Evolutionary conservation across 2,329 filamentous ascomycete species (phyloP).

Genomic region (Cadophora sp.): DNA sequence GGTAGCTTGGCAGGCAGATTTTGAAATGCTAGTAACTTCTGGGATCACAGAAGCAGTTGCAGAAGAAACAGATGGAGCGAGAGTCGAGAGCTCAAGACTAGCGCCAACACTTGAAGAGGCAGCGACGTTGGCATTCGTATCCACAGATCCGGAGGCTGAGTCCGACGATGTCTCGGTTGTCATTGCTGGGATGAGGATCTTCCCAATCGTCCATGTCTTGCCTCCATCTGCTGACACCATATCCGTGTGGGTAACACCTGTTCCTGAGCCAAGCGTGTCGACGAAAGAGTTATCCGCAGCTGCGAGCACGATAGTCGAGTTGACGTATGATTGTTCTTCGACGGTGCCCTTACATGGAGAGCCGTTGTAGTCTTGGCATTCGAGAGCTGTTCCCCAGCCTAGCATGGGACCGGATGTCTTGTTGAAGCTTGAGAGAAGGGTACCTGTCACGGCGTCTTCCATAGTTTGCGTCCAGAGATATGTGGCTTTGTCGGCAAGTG

Average conservation of each 20-base stretch:
- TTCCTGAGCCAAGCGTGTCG: background rate
- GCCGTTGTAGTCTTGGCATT: slow-evolving; percentile 16
- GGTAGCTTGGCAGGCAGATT: too few species aligned
- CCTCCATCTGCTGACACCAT: background rate
- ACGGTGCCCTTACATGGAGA: slow-evolving; percentile 4
- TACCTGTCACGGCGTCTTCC: slow-evolving; percentile 32
- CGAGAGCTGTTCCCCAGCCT: slow-evolving; percentile 33
- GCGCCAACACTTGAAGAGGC: too few species aligned
- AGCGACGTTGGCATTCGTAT: background rate
- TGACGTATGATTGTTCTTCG: background rate
- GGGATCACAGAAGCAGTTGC: too few species aligned
- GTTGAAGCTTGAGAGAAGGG: slow-evolving; percentile 32
- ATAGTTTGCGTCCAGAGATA: slow-evolving; percentile 38
- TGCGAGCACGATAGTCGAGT: background rate
- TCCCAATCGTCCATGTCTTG: background rate
- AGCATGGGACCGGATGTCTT: slow-evolving; percentile 38
- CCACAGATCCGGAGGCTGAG: background rate
- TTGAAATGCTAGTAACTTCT: too few species aligned
- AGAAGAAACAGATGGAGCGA: too few species aligned
- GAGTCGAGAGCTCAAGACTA: too few species aligned
- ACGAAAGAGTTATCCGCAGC: background rate
- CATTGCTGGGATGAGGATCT: background rate
- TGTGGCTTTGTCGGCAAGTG: slow-evolving; percentile 34
- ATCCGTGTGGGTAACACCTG: background rate
- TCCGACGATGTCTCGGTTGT: background rate